A percentile compares a stretch with the other conserved stretches of the same genome.
Conservation (phyloP, 768 basidiomycete genomes). For the Chiua virens region DNA sequence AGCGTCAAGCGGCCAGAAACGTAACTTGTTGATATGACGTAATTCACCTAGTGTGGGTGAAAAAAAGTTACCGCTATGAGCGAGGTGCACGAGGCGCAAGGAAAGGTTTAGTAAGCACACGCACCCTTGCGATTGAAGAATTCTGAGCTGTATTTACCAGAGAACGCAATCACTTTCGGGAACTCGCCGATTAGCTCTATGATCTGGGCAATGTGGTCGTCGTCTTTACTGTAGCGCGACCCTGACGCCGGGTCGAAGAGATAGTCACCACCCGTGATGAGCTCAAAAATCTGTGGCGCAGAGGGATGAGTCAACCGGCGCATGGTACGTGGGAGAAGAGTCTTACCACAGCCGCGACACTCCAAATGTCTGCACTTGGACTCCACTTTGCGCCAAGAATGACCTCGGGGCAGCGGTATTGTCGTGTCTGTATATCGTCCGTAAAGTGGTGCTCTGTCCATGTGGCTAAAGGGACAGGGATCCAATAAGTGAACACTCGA, state of each 20-base stretch:
- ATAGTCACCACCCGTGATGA: constrained; percentile 96
- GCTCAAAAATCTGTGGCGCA: constrained; percentile 76
- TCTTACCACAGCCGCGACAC: constrained; percentile 88
- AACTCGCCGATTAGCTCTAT: constrained; percentile 94
- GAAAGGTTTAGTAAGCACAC: constrained; percentile 18
- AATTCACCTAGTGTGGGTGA: constrained; percentile 59
- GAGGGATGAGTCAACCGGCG: not conserved
- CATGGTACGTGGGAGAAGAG: not conserved
- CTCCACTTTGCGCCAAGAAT: constrained; percentile 97
- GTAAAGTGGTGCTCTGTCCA: constrained; percentile 97
- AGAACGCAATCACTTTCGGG: constrained; percentile 77
- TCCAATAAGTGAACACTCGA: constrained; percentile 1
- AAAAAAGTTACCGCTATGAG: constrained; percentile 1
- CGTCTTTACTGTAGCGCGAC: constrained; percentile 93
- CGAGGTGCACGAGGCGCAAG: not conserved
- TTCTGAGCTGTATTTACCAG: constrained; percentile 90
- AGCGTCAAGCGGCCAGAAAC: constrained; percentile 83
- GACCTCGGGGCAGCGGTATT: constrained; percentile 97
- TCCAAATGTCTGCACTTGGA: constrained; percentile 95
- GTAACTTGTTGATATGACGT: constrained; percentile 90
- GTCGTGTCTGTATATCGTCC: constrained; percentile 96
- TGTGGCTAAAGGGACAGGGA: constrained; percentile 46
- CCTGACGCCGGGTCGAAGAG: constrained; percentile 97
- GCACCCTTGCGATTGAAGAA: constrained; percentile 96
- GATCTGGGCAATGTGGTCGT: constrained; percentile 97